phyloP scores from a whole-genome alignment of 257 asterid genomes.

The Nicotiana tabacum region DNA sequence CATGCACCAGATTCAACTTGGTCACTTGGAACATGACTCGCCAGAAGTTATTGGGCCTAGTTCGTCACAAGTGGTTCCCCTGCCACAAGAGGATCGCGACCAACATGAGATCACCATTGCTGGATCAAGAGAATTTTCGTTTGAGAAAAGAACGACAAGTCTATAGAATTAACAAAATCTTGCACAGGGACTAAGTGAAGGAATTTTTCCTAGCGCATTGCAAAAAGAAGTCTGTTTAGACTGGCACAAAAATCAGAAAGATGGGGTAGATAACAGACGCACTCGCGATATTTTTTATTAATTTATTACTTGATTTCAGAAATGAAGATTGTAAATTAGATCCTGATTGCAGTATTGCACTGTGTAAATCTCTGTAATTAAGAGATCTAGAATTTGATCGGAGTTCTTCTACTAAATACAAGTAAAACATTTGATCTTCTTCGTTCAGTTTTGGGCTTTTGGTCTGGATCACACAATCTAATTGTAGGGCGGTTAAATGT shows the following conservation, averaged over 20 bases:
- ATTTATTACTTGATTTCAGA: neutral
- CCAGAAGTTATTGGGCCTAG: neutral
- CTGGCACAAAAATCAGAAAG: neutral
- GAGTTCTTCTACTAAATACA: neutral
- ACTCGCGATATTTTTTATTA: neutral
- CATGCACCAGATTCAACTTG: constrained; percentile 18
- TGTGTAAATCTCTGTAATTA: neutral
- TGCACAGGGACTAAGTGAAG: neutral
- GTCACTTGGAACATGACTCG: neutral
- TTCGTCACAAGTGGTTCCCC: constrained; percentile 11
- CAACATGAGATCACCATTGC: constrained; percentile 11
- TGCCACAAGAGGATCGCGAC: neutral
- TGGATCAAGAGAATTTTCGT: constrained; percentile 12
- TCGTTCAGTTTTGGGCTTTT: neutral
- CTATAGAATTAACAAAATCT: neutral
- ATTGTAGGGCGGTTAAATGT: no score
- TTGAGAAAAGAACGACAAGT: neutral
- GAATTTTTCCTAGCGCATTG: neutral
- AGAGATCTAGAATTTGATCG: neutral
- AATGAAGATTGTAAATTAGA: neutral
- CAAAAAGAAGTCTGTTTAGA: no score
- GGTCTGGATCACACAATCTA: neutral
- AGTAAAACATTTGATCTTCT: neutral
- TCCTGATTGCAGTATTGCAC: neutral
- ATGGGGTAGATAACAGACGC: neutral